Percentiles rank a stretch among this genome's conserved stretches.
Conservation (phyloP, 139 green algal species). For the Closterium sp. region DNA sequence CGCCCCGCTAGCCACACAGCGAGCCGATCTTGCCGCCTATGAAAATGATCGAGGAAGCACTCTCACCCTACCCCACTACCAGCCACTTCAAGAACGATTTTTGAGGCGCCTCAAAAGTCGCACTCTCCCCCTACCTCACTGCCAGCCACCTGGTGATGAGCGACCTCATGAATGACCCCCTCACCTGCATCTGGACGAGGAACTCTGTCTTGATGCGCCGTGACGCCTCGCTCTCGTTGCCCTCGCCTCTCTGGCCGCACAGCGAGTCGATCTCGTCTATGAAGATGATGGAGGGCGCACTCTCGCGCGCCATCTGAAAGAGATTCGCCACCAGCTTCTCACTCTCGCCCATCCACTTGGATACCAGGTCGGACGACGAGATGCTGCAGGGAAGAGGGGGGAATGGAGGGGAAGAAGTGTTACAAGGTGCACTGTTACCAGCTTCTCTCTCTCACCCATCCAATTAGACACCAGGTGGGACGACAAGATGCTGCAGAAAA, state of each 20-base stretch:
- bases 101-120: too few relatives aligned
- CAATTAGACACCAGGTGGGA: constrained; percentile 72
- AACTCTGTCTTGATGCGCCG: constrained; percentile 99
- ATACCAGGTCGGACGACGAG: constrained; percentile 76
- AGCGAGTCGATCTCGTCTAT: constrained; percentile 94
- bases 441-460: constrained; percentile 92
- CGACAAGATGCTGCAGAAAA: constrained; percentile 40
- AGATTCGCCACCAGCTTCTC: constrained; percentile 97
- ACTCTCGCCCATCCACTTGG: constrained; percentile 77
- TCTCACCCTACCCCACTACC: too few relatives aligned
- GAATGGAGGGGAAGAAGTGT: too few relatives aligned
- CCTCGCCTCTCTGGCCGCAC: constrained; percentile 76
- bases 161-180: too few relatives aligned
- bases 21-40: too few relatives aligned
- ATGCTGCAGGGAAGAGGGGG: constrained; percentile 45
- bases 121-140: constrained; percentile 73
- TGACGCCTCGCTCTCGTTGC: constrained; percentile 87
- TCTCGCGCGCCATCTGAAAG: constrained; percentile 89
- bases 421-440: too few relatives aligned
- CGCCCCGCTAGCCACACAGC: too few relatives aligned
- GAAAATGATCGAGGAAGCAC: too few relatives aligned
- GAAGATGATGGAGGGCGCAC: constrained; percentile 96
- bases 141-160: too few relatives aligned
- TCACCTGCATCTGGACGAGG: constrained; percentile 87
- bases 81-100: too few relatives aligned